phyloP scores from a whole-genome alignment of 108 stramenopile genomes.

The Cyclotella choctawhatcheeana region DNA sequence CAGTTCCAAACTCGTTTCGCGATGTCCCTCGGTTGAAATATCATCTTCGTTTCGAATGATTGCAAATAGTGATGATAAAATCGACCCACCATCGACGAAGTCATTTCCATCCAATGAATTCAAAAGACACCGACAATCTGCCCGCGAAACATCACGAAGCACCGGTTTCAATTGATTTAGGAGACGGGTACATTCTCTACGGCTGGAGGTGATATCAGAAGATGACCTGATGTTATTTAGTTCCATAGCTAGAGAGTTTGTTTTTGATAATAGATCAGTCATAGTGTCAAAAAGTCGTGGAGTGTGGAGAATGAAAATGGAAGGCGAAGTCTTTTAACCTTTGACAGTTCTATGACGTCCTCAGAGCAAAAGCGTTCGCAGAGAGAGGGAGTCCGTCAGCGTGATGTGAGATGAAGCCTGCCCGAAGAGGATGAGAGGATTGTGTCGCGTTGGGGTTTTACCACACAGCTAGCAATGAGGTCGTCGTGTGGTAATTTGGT shows the following conservation, averaged over 20 bases:
- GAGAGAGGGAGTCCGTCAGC: too few species aligned
- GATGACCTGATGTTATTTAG: not conserved
- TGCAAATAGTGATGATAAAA: constrained; percentile 2
- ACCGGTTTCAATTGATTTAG: constrained; percentile 29
- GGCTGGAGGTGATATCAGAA: constrained; percentile 3
- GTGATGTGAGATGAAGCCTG: too few species aligned
- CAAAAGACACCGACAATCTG: constrained; percentile 2
- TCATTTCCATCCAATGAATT: constrained; percentile 12
- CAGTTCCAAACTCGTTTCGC: constrained; percentile 42
- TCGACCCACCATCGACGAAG: not conserved
- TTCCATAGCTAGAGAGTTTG: not conserved
- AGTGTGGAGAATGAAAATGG: too few species aligned
- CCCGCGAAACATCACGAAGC: constrained; percentile 18
- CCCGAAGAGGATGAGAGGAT: too few species aligned
- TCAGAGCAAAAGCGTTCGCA: too few species aligned
- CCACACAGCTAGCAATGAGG: too few species aligned
- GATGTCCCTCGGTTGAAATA: constrained; percentile 42
- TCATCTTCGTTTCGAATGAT: constrained; percentile 4
- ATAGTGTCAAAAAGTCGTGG: too few species aligned
- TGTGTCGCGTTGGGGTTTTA: too few species aligned
- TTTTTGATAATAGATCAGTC: not conserved
- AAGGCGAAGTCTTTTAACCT: too few species aligned
- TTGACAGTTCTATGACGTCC: too few species aligned
- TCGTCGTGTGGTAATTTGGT: too few species aligned
- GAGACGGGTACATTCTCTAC: constrained; percentile 27